These are phyloP conservation scores for Zea luxurians DNA, from an alignment of 176 grass and related monocot species.

Conservation along the genomic window DNA sequence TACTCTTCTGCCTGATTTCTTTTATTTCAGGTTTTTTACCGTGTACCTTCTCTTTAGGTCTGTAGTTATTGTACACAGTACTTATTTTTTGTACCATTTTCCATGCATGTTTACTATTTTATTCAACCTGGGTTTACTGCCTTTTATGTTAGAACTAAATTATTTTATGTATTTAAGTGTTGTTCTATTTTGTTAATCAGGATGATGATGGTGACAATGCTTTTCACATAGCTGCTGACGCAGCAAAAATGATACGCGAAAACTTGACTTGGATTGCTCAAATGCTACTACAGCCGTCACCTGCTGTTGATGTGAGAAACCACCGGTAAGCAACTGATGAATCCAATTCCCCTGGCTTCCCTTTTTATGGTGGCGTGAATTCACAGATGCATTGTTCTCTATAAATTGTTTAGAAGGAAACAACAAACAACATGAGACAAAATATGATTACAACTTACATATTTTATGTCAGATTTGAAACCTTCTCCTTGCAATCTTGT, in stretches of 20 bases:
- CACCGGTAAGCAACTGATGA: slow-evolving; percentile 67
- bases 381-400: slow-evolving; percentile 18
- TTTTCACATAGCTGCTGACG: slow-evolving; percentile 98
- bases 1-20: slow-evolving; percentile 16
- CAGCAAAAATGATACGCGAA: slow-evolving; percentile 98
- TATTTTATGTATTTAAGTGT: slow-evolving; percentile 29
- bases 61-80: not conserved
- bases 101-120: not conserved
- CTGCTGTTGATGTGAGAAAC: slow-evolving; percentile 93
- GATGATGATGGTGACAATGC: slow-evolving; percentile 98
- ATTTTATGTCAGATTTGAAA: slow-evolving; percentile 24
- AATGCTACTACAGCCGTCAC: slow-evolving; percentile 80
- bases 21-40: slow-evolving; percentile 21
- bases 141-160: not conserved
- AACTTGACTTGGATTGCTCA: slow-evolving; percentile 89
- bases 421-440: not conserved
- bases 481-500: not conserved
- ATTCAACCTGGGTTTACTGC: not conserved
- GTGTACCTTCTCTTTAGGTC: slow-evolving; percentile 23
- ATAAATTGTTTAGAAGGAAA: slow-evolving; percentile 8
- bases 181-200: slow-evolving; percentile 58
- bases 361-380: slow-evolving; percentile 24
- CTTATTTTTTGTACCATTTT: slow-evolving; percentile 11
- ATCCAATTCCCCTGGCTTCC: slow-evolving; percentile 1
- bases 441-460: slow-evolving; percentile 9